Evolutionary conservation across 306 rosid species (phyloP), one percentile per base, ranked within the genome.

Genomic region (Rubus idaeus): DNA sequence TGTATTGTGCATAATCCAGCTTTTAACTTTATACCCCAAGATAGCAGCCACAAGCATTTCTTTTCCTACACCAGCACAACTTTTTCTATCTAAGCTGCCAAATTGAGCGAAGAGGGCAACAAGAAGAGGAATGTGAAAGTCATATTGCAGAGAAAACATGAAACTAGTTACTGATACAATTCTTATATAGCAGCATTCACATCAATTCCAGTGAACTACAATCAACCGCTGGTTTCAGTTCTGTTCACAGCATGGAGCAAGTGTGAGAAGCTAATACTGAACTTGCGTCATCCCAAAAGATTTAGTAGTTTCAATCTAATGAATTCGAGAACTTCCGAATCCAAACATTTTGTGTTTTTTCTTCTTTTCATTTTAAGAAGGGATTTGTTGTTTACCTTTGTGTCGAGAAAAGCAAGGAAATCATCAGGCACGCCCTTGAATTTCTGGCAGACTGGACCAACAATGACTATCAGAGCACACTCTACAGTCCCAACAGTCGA

Each of bases 381-480:
- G 45, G 5, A 30, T 41, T 18, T 20, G 37, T 13, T 58, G 11
- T 23, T 23, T 70, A 88, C 96, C 98, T 90, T 86, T 2, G 61
- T 45, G 85, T 94, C 98, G 51, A 87, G 76, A 39, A 90, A 83
- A 78, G 78, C 73, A 11, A 90, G 90, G 79, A 94, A 81, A 78
- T 87, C 82, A 68, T 91, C 86, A 5, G 94, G 90, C 8, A 85
- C 69, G 60, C 39, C 88, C 80, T 78, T 82, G 39, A 87, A 51
- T 65, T 88, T 94, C 84, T 71, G 73, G 71, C 74, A 85, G 18
- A 90, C 96, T 9, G 96, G 98, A 62, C 87, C 83, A 10, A 90
- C 76, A 73, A 88, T 84, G 3, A 78, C 61, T 80, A 84, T 86
- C 35, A 83, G 87, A 6, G 89, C 79, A 3, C 78, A 75, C 82